Conservation (phyloP, 345 rosid genomes). For the Zanthoxylum bungeanum region DNA sequence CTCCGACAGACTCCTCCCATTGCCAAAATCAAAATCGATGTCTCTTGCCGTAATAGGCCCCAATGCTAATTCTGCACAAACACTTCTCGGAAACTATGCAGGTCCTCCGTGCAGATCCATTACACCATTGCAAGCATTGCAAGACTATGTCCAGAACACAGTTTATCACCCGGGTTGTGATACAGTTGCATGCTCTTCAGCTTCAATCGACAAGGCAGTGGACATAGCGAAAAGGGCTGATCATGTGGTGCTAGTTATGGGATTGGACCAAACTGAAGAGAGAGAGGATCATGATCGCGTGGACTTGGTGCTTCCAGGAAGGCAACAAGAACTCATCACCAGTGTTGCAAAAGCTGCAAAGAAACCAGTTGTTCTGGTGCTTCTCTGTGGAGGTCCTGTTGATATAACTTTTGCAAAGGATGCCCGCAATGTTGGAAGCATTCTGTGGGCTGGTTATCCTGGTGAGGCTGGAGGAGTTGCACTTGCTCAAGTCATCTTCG, state of each 20-base stretch:
- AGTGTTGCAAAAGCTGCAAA: constrained; percentile 61
- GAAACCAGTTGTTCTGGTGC: constrained; percentile 65
- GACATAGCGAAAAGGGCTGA: constrained; percentile 53
- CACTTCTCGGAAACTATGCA: constrained; percentile 81
- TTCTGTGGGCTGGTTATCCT: constrained; percentile 96
- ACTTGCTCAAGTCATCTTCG: constrained; percentile 78
- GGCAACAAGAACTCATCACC: constrained; percentile 60
- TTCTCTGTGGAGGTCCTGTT: constrained; percentile 81
- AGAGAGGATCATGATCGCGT: constrained; percentile 67
- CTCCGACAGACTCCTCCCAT: constrained; percentile 52
- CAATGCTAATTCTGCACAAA: constrained; percentile 51
- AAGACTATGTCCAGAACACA: constrained; percentile 43
- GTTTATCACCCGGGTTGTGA: constrained; percentile 63
- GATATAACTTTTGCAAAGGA: constrained; percentile 66
- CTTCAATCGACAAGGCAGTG: constrained; percentile 51
- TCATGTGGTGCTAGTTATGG: constrained; percentile 74
- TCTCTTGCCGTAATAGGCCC: constrained; percentile 88
- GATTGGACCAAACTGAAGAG: constrained; percentile 80
- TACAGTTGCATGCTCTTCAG: constrained; percentile 53
- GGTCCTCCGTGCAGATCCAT: constrained; percentile 67
- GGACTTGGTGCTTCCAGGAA: constrained; percentile 68
- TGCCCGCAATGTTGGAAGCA: constrained; percentile 56
- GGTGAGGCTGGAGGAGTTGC: constrained; percentile 87
- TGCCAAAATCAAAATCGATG: constrained; percentile 36
- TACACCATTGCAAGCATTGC: constrained; percentile 57